Conservation (phyloP, 2,329 filamentous ascomycete species). For the Aureobasidium sp. region DNA sequence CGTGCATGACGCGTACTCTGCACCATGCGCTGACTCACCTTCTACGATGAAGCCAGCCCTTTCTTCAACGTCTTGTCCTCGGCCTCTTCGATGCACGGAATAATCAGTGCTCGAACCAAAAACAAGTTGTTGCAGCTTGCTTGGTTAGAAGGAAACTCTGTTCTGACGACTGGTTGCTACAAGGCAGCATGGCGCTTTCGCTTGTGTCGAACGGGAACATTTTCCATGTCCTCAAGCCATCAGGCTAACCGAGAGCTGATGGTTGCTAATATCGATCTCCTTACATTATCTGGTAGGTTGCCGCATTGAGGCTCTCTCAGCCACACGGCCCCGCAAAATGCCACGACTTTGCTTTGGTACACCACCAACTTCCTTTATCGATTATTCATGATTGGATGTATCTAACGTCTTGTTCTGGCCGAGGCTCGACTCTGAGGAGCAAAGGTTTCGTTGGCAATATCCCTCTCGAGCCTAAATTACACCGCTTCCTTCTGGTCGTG, state of each 20-base stretch:
- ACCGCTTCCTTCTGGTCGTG: not conserved
- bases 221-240: not conserved
- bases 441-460: not conserved
- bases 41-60: not conserved
- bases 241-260: not conserved
- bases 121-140: not conserved
- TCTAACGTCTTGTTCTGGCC: not conserved
- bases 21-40: not conserved
- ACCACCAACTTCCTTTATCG: not conserved
- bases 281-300: conserved; percentile 1
- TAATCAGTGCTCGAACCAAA: not conserved
- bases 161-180: too few relatives aligned
- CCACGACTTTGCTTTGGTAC: not conserved
- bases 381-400: not conserved
- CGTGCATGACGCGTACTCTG: conserved; percentile 11
- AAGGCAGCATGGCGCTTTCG: not conserved
- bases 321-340: conserved; percentile 6
- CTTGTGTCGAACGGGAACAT: not conserved
- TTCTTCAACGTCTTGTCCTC: not conserved
- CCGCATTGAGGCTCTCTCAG: conserved; percentile 2
- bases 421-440: not conserved
- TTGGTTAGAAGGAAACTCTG: not conserved
- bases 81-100: not conserved
- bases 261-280: not conserved
- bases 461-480: not conserved